Conservation (phyloP, 2,329 filamentous ascomycete species). For the Paraphoma sp. region DNA sequence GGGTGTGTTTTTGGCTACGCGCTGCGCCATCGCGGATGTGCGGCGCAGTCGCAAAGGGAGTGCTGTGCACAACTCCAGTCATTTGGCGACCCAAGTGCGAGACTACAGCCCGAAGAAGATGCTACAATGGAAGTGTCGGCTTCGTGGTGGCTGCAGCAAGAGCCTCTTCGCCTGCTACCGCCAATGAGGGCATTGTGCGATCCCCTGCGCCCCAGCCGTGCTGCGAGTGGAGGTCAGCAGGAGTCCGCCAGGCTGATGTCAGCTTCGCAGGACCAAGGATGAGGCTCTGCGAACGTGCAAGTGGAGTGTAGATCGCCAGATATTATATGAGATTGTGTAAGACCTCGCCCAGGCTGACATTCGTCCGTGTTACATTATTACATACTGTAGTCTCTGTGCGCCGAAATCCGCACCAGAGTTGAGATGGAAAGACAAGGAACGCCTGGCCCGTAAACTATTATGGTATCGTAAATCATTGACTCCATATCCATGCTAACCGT, state of each 20-base stretch:
- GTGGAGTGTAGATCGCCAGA: conserved; percentile 6
- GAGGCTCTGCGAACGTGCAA: conserved; percentile 20
- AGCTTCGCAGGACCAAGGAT: conserved; percentile 12
- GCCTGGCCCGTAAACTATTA: not conserved
- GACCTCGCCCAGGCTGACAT: not conserved
- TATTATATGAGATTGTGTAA: not conserved
- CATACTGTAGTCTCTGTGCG: conserved; percentile 4
- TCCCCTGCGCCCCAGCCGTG: conserved; percentile 15
- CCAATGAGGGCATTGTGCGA: conserved; percentile 2
- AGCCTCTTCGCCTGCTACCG: not conserved
- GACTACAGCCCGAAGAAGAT: not conserved
- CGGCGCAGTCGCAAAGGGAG: conserved; percentile 17
- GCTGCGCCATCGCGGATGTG: conserved; percentile 27
- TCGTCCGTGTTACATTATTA: not conserved
- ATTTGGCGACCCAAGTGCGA: not conserved
- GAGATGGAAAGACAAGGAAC: conserved; percentile 1
- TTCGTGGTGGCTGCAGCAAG: conserved; percentile 1
- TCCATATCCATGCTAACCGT: conserved; percentile 1
- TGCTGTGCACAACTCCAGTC: not conserved
- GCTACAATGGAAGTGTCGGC: conserved; percentile 2
- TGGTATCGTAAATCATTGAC: conserved; percentile 11
- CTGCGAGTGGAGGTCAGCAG: conserved; percentile 19
- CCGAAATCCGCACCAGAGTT: conserved; percentile 7
- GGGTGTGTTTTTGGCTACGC: conserved; percentile 9
- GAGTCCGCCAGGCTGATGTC: conserved; percentile 14